Conservation (phyloP, 768 basidiomycete genomes). For the Hysterangium stoloniferum region DNA sequence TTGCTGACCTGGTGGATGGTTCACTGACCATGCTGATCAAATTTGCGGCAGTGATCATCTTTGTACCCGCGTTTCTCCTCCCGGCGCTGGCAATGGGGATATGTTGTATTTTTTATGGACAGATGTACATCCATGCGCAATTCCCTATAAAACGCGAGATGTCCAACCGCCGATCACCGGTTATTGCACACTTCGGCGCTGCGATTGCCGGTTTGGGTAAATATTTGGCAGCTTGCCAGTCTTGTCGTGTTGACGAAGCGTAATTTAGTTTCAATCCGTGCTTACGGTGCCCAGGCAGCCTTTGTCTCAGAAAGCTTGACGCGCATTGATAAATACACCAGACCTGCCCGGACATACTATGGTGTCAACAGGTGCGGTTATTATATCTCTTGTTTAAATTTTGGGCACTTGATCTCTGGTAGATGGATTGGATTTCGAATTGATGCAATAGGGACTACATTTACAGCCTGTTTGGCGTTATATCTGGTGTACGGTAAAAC, state of each 20-base stretch:
- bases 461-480: conserved; percentile 19
- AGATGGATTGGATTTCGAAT: conserved; percentile 24
- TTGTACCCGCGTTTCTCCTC: not conserved
- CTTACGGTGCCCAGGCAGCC: conserved; percentile 28
- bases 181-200: conserved; percentile 15
- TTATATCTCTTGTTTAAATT: too few relatives aligned
- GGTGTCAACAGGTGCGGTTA: conserved; percentile 17
- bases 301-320: conserved; percentile 21
- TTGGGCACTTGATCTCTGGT: not conserved
- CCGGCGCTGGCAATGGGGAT: conserved; percentile 15
- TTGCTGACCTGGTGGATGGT: conserved; percentile 6
- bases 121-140: conserved; percentile 21
- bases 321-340: conserved; percentile 26
- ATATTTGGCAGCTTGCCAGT: not conserved
- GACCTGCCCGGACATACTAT: conserved; percentile 21
- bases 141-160: not conserved
- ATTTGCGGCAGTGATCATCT: not conserved
- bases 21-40: conserved; percentile 4
- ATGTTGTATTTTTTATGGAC: conserved; percentile 23
- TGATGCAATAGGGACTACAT: conserved; percentile 33
- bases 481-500: conserved; percentile 10
- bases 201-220: conserved; percentile 10
- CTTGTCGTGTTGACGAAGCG: not conserved
- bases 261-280: conserved; percentile 29
- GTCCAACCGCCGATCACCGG: conserved; percentile 15